Base-by-base conservation (phyloP, 768 basidiomycete genomes). In the Clavaria fumosa region DNA sequence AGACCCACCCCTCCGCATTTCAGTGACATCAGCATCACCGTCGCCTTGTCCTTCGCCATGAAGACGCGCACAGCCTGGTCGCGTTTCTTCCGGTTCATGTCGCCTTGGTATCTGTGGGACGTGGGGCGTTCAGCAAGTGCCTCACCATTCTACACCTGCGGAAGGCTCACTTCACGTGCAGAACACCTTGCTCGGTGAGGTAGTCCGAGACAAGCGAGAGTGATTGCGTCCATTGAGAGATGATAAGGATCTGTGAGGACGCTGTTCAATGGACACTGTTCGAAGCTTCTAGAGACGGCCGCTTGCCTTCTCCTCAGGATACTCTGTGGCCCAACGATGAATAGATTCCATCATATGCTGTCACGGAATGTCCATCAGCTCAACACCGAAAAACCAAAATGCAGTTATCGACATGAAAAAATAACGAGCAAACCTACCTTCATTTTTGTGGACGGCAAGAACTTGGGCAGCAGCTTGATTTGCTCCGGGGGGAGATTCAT, bases 371-470 rank as follows among this genome's bases (percentile, higher is more conserved):
- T 31, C 38, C 18, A 43, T 24, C 12, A 23, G 30, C n/a, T n/a
- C 12, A n/a, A 15, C 33, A 18, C 34, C 2, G n/a, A 21, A n/a
- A 34, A 15, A 15, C 21, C 17, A 35, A 7, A 15, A 9, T 31
- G 46, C 60, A 23, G 20, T 18, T 35, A 15, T 28, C 14, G 22
- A n/a, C 23, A 19, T 32, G 18, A 38, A 28, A n/a, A n/a, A n/a
- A n/a, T n/a, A n/a, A n/a, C n/a, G 5, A 30, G 3, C 10, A 9
- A n/a, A 28, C 20, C 28, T 42, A 74, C 74, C 60, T 75, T 74
- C 77, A 81, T 78, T 63, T 82, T 83, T 2, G 75, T 78, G 4
- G 77, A 78, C 0, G 77, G 75, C 24, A 76, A 48, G 53, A 79
- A 76, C 22, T 62, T 57, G 11, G 72, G 62, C 58, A 73, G 62